Evolutionary conservation across 2,329 filamentous ascomycete genomes (phyloP), one percentile per base, ranked within the genome.

Genomic region (Hypoxylon sp.): DNA sequence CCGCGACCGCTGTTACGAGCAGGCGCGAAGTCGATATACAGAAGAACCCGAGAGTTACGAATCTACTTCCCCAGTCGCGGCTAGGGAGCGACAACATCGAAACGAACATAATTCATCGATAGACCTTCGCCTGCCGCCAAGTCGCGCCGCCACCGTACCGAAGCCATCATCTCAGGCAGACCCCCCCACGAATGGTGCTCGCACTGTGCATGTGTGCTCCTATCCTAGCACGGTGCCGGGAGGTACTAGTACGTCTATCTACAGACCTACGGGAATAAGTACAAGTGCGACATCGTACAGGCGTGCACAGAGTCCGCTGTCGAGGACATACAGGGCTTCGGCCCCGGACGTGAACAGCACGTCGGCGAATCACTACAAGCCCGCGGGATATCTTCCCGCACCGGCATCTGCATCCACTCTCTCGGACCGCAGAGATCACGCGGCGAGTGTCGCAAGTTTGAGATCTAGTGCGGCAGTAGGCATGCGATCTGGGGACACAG

Each of bases 281-380:
- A 9, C 44, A 6, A 50, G 24, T 14, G 24, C 48, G 11, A 47
- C 31, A 17, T 37, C 52, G n/a, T 64, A 55, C 39, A 48, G 57
- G 1, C 59, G 63, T 31, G 42, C 57, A 19, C 63, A 55, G 1
- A 71, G 67, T 39, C 69, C 69, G 22, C 57, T 58, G 8, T 42
- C 35, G 0, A 22, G 50, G 13, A 42, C 42, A 1, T 55, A 69
- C 51, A 53, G 69, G 13, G 63, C 71, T 47, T 73, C 71, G 8
- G 62, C 65, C 13, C 71, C 67, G 29, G 66, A 70, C 26, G 59
- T 73, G 1, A 53, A 50, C 11, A 17, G 33, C 13, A 8, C 19
- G 14, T 26, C 22, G 3, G 22, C 26, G 14, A 53, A 14, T n/a
- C 19, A 44, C n/a, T 54, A 33, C 44, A 59, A 46, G 44, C 48